phyloP scores from a whole-genome alignment of 768 basidiomycete species.

The Agrocybe pediades region DNA sequence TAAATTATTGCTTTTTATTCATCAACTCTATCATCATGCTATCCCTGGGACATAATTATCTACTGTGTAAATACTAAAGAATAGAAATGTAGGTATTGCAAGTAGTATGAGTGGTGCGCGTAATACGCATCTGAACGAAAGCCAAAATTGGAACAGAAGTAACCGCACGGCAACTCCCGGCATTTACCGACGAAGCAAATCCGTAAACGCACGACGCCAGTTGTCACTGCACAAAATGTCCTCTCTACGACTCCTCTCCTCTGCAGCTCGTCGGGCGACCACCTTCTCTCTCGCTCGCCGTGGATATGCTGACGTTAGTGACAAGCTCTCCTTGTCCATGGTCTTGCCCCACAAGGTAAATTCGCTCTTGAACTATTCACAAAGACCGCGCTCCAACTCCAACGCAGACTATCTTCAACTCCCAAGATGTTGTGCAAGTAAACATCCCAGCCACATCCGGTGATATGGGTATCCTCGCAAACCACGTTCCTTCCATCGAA shows the following conservation, averaged over 20 bases:
- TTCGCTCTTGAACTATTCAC: constrained; percentile 30
- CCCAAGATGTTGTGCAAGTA: constrained; percentile 92
- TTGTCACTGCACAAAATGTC: constrained; percentile 57
- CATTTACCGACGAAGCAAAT: constrained; percentile 28
- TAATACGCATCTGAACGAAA: too few species aligned
- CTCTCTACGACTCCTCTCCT: constrained; percentile 69
- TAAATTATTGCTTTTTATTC: constrained; percentile 16
- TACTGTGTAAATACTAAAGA: not conserved
- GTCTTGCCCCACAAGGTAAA: constrained; percentile 93
- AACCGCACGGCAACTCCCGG: constrained; percentile 7
- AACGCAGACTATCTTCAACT: constrained; percentile 83
- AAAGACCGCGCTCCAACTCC: constrained; percentile 7
- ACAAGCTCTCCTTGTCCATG: constrained; percentile 91
- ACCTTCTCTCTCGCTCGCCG: constrained; percentile 59
- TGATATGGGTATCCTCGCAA: constrained; percentile 99
- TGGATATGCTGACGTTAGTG: constrained; percentile 89
- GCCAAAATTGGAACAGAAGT: not conserved
- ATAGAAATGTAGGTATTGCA: not conserved
- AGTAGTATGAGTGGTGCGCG: too few species aligned
- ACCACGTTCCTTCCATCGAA: constrained; percentile 98
- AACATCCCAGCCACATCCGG: constrained; percentile 93
- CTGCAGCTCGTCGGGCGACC: constrained; percentile 62
- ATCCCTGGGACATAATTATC: not conserved
- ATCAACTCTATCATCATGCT: not conserved
- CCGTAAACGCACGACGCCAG: constrained; percentile 43